A percentile compares a stretch with the other conserved stretches of the same genome.
Conservation (phyloP, 163 green algal genomes). For the Chloromonas sp. region DNA sequence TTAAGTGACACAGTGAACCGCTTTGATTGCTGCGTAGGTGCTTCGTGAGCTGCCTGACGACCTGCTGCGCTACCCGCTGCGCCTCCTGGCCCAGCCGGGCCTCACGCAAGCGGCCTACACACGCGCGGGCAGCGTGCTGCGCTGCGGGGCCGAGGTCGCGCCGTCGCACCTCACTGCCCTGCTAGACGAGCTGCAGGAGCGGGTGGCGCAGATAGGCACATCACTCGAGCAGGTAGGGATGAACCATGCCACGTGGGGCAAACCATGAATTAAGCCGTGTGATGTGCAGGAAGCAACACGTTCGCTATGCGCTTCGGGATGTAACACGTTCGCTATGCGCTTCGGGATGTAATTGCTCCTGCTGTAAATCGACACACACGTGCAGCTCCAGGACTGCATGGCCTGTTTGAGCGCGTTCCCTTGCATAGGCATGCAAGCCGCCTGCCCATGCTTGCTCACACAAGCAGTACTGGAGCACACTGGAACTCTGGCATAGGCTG, state of each 20-base stretch:
- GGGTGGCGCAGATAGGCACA: background rate
- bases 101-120: slow-evolving; percentile 60
- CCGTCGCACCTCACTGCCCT: slow-evolving; percentile 44
- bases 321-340: background rate
- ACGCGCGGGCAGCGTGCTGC: slow-evolving; percentile 41
- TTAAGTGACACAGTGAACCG: too few relatives aligned
- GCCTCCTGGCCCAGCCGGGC: slow-evolving; percentile 42
- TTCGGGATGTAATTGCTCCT: background rate
- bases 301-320: too few relatives aligned
- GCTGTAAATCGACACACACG: background rate
- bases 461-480: too few relatives aligned
- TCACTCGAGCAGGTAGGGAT: background rate
- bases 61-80: slow-evolving; percentile 43
- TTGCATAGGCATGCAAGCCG: too few relatives aligned
- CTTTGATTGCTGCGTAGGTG: too few relatives aligned
- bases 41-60: slow-evolving; percentile 25
- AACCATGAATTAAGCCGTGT: too few relatives aligned
- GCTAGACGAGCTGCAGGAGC: slow-evolving; percentile 20
- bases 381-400: background rate
- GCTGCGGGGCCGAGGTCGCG: slow-evolving; percentile 44
- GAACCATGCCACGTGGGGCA: too few relatives aligned
- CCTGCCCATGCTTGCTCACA: too few relatives aligned
- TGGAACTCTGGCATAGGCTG: too few relatives aligned
- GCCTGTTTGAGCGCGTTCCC: too few relatives aligned
- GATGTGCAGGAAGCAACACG: too few relatives aligned